phyloP scores from a whole-genome alignment of 208 protist genomes.

The Wallacemonas sp. region DNA sequence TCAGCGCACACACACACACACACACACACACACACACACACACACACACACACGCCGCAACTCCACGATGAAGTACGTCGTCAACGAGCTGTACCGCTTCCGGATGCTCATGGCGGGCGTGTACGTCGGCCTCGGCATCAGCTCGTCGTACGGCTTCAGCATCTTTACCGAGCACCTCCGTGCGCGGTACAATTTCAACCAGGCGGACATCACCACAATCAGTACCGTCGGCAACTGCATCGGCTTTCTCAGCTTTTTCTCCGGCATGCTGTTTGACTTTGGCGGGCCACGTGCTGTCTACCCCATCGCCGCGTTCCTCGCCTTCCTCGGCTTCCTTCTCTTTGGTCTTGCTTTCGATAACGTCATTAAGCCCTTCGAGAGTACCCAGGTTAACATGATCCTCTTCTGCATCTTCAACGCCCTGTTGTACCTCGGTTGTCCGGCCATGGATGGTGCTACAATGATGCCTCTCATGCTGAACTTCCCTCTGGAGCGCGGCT shows the following conservation, averaged over 20 bases:
- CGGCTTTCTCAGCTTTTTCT: constrained; percentile 60
- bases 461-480: constrained; percentile 85
- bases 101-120: constrained; percentile 76
- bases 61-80: constrained; percentile 38
- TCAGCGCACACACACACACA: too few relatives aligned
- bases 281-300: constrained; percentile 61
- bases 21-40: background rate
- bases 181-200: constrained; percentile 58
- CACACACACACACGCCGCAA: background rate
- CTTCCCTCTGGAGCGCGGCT: constrained; percentile 76
- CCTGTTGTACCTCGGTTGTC: constrained; percentile 66
- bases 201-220: constrained; percentile 81
- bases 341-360: constrained; percentile 70
- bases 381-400: constrained; percentile 38
- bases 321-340: constrained; percentile 60
- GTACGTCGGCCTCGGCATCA: constrained; percentile 62
- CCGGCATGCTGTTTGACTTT: constrained; percentile 76
- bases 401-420: constrained; percentile 69
- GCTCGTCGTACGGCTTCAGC: constrained; percentile 78
- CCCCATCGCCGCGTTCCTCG: constrained; percentile 36
- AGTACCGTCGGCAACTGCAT: constrained; percentile 76
- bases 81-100: constrained; percentile 72
- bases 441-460: constrained; percentile 57
- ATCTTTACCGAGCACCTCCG: constrained; percentile 65
- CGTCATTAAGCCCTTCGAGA: constrained; percentile 35